phyloP scores from a whole-genome alignment of 2,329 filamentous ascomycete genomes.

The Botrytis elliptica region DNA sequence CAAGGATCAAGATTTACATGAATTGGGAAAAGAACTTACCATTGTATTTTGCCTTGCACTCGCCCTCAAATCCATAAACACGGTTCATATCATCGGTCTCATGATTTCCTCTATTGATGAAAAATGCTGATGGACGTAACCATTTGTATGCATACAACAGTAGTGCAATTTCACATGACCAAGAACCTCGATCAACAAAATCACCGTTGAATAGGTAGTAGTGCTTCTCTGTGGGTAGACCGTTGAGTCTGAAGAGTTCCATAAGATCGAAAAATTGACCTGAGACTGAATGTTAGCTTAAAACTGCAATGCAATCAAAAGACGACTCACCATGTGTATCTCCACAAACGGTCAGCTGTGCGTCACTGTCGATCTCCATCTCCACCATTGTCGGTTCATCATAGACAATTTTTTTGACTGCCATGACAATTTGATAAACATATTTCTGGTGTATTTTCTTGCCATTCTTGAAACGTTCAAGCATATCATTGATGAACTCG shows the following conservation, averaged over 20 bases:
- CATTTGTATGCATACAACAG: constrained; percentile 96
- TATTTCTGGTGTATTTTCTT: constrained; percentile 97
- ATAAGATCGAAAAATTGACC: constrained; percentile 97
- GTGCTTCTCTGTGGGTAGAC: constrained; percentile 79
- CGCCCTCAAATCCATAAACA: constrained; percentile 96
- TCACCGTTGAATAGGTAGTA: constrained; percentile 98
- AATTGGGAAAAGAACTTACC: constrained; percentile 54
- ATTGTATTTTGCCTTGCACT: constrained; percentile 97
- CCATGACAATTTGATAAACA: constrained; percentile 92
- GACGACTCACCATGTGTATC: constrained; percentile 79
- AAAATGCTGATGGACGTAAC: constrained; percentile 83
- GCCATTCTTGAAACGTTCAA: constrained; percentile 88
- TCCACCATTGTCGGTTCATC: constrained; percentile 97
- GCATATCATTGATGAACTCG: constrained; percentile 98
- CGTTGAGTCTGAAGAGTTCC: constrained; percentile 92
- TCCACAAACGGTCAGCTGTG: constrained; percentile 88
- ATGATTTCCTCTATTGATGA: constrained; percentile 96
- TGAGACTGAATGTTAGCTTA: constrained; percentile 39
- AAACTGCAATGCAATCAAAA: neutral
- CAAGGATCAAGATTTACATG: neutral
- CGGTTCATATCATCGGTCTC: constrained; percentile 99
- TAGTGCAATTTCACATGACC: constrained; percentile 96
- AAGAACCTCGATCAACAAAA: constrained; percentile 95
- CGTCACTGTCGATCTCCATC: constrained; percentile 73
- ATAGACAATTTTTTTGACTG: constrained; percentile 85